A percentile compares a stretch with the other conserved stretches of the same genome.
phyloP scores from a whole-genome alignment of 495 filamentous ascomycete species.

The Chaetomium tenue region DNA sequence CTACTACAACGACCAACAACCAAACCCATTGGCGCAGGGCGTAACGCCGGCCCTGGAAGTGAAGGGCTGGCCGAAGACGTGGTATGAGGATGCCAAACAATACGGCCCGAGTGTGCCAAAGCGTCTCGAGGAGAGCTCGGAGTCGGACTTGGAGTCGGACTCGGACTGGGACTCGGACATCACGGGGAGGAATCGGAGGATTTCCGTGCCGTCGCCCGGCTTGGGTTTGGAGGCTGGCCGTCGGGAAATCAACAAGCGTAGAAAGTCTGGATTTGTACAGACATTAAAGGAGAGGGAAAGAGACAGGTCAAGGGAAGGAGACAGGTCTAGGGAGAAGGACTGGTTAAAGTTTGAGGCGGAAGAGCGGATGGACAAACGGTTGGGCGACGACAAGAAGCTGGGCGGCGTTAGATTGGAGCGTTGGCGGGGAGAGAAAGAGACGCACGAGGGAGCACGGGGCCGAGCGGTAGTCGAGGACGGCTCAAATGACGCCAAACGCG shows the following conservation, averaged over 20 bases:
- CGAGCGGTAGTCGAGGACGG: too few relatives aligned
- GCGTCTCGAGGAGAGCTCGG: not conserved
- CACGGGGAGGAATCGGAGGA: too few relatives aligned
- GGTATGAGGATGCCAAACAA: not conserved
- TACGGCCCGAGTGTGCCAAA: not conserved
- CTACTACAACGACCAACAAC: not conserved
- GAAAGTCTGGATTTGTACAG: too few relatives aligned
- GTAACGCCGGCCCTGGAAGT: not conserved
- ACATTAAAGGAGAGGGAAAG: too few relatives aligned
- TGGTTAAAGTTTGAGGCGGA: not conserved
- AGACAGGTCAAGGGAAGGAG: not conserved
- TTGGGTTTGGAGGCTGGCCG: too few relatives aligned
- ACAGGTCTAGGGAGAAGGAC: not conserved
- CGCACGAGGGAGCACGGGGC: not conserved
- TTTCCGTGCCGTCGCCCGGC: too few relatives aligned
- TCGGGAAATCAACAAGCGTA: too few relatives aligned
- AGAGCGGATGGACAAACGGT: not conserved
- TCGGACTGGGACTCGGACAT: too few relatives aligned
- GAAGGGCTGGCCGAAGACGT: not conserved
- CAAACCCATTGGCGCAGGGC: not conserved
- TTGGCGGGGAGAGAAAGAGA: not conserved
- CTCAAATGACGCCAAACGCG: too few relatives aligned
- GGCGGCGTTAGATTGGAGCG: not conserved
- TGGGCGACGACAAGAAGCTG: not conserved
- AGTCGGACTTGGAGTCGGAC: too few relatives aligned